Evolutionary conservation across 2,329 filamentous ascomycete species (phyloP).

Genomic region (Diaporthe sp.): DNA sequence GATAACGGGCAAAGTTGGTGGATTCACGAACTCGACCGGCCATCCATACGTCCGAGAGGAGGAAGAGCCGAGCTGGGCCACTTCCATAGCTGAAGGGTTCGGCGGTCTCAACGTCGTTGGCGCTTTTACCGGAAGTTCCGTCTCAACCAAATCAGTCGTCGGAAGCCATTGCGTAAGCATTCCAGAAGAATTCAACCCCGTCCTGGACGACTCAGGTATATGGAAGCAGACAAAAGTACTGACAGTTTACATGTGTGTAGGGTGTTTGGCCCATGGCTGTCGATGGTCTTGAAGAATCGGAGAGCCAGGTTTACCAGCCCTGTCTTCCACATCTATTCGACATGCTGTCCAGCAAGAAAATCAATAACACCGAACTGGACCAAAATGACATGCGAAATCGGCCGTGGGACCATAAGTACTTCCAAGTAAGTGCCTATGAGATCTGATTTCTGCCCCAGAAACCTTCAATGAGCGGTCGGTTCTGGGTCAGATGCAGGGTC

Average conservation of each 20-base stretch:
- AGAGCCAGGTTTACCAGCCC: conserved; percentile 59
- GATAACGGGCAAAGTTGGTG: conserved; percentile 43
- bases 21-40: conserved; percentile 41
- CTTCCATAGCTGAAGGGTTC: conserved; percentile 42
- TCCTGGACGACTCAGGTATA: background rate
- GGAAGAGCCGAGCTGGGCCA: conserved; percentile 6
- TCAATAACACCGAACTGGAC: conserved; percentile 2
- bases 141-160: conserved; percentile 59
- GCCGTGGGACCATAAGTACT: conserved; percentile 51
- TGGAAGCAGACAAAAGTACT: background rate
- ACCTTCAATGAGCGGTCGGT: background rate
- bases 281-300: conserved; percentile 58
- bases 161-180: conserved; percentile 53
- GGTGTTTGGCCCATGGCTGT: conserved; percentile 57
- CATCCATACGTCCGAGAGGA: conserved; percentile 36
- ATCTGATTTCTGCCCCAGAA: background rate
- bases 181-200: background rate
- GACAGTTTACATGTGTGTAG: background rate
- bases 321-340: conserved; percentile 58
- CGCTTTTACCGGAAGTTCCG: conserved; percentile 57
- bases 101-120: conserved; percentile 57
- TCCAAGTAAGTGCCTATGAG: conserved; percentile 43
- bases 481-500: background rate
- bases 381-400: conserved; percentile 45
- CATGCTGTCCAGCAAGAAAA: conserved; percentile 48